These are phyloP conservation scores for Aspergillus vadensis DNA, from an alignment of 2,329 filamentous ascomycete species.

Conservation along the genomic window DNA sequence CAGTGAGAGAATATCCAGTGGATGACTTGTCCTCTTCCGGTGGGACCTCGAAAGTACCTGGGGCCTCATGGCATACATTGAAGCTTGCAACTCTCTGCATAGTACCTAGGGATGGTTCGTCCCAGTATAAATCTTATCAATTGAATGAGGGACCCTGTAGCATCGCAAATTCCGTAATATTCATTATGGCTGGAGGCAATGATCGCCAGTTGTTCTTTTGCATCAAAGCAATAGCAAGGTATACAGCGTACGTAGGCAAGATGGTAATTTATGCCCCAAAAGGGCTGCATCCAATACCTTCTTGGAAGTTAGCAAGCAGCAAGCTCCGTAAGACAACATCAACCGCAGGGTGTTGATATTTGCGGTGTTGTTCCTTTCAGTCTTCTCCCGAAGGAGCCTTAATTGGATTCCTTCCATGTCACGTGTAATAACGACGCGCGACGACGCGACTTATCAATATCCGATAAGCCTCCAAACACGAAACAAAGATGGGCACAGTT, in stretches of 20 bases:
- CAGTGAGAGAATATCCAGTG: neutral
- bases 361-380: no score
- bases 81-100: neutral
- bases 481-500: conserved; percentile 2
- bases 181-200: neutral
- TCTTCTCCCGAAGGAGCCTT: neutral
- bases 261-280: neutral
- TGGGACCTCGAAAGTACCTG: no score
- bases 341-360: no score
- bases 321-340: no score
- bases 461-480: conserved; percentile 3
- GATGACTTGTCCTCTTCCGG: neutral
- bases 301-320: neutral
- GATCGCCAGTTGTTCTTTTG: neutral
- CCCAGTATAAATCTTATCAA: no score
- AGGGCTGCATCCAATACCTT: neutral
- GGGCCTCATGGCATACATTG: no score
- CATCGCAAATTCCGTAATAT: neutral
- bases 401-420: neutral
- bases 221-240: neutral
- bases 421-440: conserved; percentile 14
- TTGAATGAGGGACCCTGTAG: neutral
- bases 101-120: no score
- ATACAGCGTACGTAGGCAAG: neutral
- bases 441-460: conserved; percentile 15